Conservation (phyloP, 345 rosid genomes). For the Eutrema yunnanense region DNA sequence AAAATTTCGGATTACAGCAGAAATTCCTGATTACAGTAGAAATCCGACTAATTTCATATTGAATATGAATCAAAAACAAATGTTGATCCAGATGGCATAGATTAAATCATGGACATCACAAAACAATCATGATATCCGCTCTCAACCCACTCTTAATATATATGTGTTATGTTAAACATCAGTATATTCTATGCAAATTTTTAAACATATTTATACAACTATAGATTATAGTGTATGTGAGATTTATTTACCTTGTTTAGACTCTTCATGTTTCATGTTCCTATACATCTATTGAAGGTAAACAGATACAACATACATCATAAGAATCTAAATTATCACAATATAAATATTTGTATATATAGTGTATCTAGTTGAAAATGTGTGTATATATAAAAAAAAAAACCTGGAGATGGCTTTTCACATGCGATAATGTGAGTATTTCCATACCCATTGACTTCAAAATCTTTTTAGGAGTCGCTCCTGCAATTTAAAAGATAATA, state of each 20-base stretch:
- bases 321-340: not conserved
- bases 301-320: not conserved
- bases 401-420: conserved; percentile 83
- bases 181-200: too few species aligned
- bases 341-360: not conserved
- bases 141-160: not conserved
- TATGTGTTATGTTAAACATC: too few species aligned
- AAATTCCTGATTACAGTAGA: too few species aligned
- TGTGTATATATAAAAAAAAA: not conserved
- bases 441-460: conserved; percentile 50
- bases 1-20: not conserved
- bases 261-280: not conserved
- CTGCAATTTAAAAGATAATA: conserved; percentile 18
- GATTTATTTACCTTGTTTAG: not conserved
- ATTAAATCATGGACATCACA: not conserved
- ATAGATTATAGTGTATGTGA: not conserved
- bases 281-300: conserved; percentile 11
- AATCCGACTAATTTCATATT: not conserved
- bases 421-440: conserved; percentile 56
- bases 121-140: not conserved
- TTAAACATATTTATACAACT: not conserved
- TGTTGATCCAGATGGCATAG: not conserved
- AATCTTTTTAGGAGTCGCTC: conserved; percentile 64
- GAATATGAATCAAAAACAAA: not conserved
- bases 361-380: not conserved